Conservation (phyloP, 345 rosid genomes). For the Mallotus nudiflorus region DNA sequence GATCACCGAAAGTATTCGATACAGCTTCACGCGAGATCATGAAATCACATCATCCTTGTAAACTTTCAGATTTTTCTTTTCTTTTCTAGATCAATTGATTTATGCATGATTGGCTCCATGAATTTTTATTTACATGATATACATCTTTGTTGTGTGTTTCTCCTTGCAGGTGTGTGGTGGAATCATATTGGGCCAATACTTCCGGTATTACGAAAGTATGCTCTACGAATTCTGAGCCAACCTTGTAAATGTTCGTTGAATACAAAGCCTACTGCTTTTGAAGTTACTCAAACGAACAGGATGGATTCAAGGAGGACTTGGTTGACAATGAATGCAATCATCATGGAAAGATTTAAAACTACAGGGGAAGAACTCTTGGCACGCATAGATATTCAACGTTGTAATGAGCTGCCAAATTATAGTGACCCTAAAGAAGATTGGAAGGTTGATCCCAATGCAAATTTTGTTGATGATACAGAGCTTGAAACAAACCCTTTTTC, state of each 20-base stretch:
- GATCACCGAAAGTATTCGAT: not conserved
- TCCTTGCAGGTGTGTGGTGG: conserved; percentile 20
- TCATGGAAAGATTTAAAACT: not conserved
- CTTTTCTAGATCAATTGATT: too few species aligned
- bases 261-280: not conserved
- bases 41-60: not conserved
- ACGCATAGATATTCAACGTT: not conserved
- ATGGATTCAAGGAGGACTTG: too few species aligned
- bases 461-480: not conserved
- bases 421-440: not conserved
- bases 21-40: not conserved
- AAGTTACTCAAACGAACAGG: not conserved
- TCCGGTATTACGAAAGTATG: conserved; percentile 20
- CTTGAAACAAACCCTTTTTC: not conserved
- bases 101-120: too few species aligned
- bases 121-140: not conserved
- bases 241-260: conserved; percentile 14
- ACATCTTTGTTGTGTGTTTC: not conserved
- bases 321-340: not conserved
- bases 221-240: conserved; percentile 23
- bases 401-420: not conserved
- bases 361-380: not conserved
- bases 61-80: not conserved
- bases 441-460: not conserved
- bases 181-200: not conserved